Conservation (phyloP, 2,329 filamentous ascomycete species). For the Alternaria sp. region DNA sequence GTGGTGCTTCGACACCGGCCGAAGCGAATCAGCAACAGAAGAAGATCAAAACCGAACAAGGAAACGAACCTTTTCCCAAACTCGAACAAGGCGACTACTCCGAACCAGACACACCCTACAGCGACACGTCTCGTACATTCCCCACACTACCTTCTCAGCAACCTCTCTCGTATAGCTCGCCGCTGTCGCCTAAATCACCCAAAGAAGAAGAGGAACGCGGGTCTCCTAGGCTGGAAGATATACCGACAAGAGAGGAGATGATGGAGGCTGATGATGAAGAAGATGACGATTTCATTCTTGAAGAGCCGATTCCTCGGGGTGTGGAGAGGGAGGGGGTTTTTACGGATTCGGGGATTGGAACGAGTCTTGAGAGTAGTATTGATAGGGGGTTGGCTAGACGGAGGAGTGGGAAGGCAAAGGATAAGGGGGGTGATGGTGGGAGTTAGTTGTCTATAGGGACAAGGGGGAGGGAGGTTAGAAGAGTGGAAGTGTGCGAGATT, state of each 20-base stretch:
- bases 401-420: conserved; percentile 17
- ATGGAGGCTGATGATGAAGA: conserved; percentile 57
- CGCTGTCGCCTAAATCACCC: conserved; percentile 17
- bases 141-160: conserved; percentile 57
- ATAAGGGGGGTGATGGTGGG: not conserved
- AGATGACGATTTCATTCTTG: conserved; percentile 56
- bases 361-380: conserved; percentile 54
- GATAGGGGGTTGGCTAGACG: conserved; percentile 26
- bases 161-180: conserved; percentile 51
- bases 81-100: conserved; percentile 5
- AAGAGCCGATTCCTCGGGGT: conserved; percentile 31
- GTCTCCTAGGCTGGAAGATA: conserved; percentile 26
- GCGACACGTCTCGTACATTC: conserved; percentile 60
- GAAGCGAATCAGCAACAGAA: not conserved
- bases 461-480: not conserved
- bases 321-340: conserved; percentile 23
- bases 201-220: conserved; percentile 32
- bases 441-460: not conserved
- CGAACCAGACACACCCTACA: conserved; percentile 43
- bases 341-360: conserved; percentile 59
- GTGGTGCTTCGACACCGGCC: not conserved
- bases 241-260: conserved; percentile 37
- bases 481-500: not conserved
- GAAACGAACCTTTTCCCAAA: conserved; percentile 19
- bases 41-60: not conserved